A percentile compares a stretch with the other conserved stretches of the same genome.
These are phyloP conservation scores for Durotheca rogersii DNA, from an alignment of 495 filamentous ascomycete genomes.

Conservation along the genomic window DNA sequence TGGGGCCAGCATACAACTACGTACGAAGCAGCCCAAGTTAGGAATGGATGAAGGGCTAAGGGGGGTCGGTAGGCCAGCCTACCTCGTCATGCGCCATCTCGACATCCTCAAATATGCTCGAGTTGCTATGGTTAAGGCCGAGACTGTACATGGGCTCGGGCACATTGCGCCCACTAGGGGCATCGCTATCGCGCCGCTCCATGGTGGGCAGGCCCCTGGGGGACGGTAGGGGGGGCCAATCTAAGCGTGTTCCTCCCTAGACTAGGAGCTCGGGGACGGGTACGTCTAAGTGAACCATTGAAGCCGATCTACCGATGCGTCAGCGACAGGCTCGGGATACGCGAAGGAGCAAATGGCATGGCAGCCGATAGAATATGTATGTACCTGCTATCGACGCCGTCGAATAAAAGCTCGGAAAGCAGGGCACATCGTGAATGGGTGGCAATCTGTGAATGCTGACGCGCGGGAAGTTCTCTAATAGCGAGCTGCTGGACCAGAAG, in stretches of 20 bases:
- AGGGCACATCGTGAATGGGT: conserved; percentile 21
- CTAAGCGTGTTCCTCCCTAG: conserved; percentile 4
- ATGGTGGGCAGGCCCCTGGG: conserved; percentile 23
- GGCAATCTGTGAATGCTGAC: no score
- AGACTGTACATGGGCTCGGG: conserved; percentile 54
- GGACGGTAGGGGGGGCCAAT: conserved; percentile 1
- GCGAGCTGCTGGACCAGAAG: not conserved
- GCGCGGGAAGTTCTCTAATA: conserved; percentile 10
- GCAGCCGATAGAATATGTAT: no score
- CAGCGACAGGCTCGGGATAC: not conserved
- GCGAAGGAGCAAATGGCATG: not conserved
- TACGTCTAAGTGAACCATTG: conserved; percentile 4
- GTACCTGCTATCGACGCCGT: conserved; percentile 17
- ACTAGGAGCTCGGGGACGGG: not conserved
- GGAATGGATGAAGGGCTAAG: conserved; percentile 16
- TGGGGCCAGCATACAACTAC: conserved; percentile 87
- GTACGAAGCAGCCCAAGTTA: conserved; percentile 38
- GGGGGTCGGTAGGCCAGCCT: conserved; percentile 20
- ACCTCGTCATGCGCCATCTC: conserved; percentile 98
- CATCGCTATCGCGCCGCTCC: conserved; percentile 32
- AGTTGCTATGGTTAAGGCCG: conserved; percentile 74
- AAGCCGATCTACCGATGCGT: not conserved
- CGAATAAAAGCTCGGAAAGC: conserved; percentile 10
- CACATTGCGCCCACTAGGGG: conserved; percentile 38
- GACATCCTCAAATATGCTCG: conserved; percentile 89